phyloP scores from a whole-genome alignment of 2,329 filamentous ascomycete species.

The Botrytis squamosa region DNA sequence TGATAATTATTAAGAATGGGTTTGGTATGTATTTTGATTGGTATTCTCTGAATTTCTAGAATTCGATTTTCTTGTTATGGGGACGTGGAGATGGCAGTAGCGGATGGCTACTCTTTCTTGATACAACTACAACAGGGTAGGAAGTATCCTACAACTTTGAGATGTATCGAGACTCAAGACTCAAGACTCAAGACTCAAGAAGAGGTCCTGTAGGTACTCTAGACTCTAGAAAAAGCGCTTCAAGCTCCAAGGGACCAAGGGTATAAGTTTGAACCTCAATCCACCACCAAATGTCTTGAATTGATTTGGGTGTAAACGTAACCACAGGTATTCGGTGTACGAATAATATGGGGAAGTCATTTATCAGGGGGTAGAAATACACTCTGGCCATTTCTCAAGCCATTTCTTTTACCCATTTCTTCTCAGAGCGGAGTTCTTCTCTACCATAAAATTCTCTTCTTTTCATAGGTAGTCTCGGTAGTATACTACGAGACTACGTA shows the following conservation, averaged over 20 bases:
- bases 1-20: not conserved
- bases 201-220: not conserved
- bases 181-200: not conserved
- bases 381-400: not conserved
- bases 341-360: constrained; percentile 8
- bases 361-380: not conserved
- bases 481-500: not conserved
- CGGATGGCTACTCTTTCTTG: not conserved
- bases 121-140: not conserved
- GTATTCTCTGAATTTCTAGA: not conserved
- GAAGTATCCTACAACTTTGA: not conserved
- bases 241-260: not conserved
- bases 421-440: not conserved
- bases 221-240: not conserved
- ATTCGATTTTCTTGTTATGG: not conserved
- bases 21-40: not conserved
- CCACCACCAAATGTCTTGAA: not conserved
- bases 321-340: constrained; percentile 4
- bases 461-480: not conserved
- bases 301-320: constrained; percentile 1
- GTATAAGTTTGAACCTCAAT: not conserved
- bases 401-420: not conserved
- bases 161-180: not conserved
- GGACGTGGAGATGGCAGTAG: not conserved
- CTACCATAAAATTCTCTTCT: not conserved